Base-by-base conservation (phyloP, 1,139 yeast species). In the Nakaseomyces bracarensis region DNA sequence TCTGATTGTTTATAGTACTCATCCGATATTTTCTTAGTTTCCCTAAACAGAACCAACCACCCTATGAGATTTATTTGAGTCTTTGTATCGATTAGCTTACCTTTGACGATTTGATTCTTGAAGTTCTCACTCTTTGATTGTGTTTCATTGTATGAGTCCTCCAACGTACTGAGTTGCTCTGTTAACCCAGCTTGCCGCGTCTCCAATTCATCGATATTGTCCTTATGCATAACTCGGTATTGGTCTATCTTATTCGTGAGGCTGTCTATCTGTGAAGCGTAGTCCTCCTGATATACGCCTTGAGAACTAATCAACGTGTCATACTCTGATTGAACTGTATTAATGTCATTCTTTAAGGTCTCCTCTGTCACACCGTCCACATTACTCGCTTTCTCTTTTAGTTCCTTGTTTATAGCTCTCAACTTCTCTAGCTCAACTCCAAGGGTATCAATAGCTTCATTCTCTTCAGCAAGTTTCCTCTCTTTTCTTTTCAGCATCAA, bases 401-500 rank as follows among this genome's bases (percentile, higher is more conserved):
- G 11, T 1, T 11, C 15, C 10, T 14, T 13, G 18, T 33, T 33
- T 7, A 18, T 15, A 1, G 7, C 9, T 10, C 26, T 16, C 2
- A 14, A 16, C n/a, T 21, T 21, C 10, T 21, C 36, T 11, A 33
- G 14, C n/a, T 33, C 18, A n/a, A 21, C 18, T 8, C n/a, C 11
- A 11, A 33, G n/a, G 4, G 10, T 8, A 5, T 9, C 26, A 13
- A 33, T 33, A 20, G 25, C 78, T 34, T 66, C 67, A 57, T 82
- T 86, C 51, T 79, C 61, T 54, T 80, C 86, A 30, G 67, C 53
- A 36, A 81, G 72, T 46, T 84, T 65, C 46, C 87, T 68, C 54
- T 79, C 80, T 55, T 81, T 79, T 46, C 89, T 65, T 49, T 72
- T 77, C 49, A 80, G 63, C 49, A 79, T 60, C 0, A 84, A 78